Evolutionary conservation across 495 filamentous ascomycete genomes (phyloP).

Genomic region (Platismatia glauca): DNA sequence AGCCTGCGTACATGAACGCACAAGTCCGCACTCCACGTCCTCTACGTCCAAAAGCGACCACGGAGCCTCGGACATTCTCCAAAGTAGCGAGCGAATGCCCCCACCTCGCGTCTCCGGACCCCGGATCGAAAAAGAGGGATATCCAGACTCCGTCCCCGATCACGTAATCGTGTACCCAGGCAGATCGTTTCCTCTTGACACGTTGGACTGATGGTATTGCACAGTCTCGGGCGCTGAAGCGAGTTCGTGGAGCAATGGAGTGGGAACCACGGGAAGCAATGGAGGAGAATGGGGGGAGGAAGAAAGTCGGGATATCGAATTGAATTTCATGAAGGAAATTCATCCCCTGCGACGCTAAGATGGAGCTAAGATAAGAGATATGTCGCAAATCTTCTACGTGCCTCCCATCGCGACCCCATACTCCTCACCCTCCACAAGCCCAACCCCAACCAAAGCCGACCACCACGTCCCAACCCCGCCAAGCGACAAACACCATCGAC

Average conservation of each 20-base stretch:
- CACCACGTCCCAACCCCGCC: too few species aligned
- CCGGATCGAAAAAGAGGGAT: too few species aligned
- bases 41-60: too few species aligned
- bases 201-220: background rate
- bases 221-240: background rate
- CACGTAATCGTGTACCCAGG: background rate
- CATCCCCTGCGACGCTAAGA: background rate
- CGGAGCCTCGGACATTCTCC: too few species aligned
- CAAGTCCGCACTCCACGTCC: too few species aligned
- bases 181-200: background rate
- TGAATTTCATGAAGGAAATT: background rate
- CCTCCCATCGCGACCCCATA: too few species aligned
- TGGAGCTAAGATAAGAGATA: background rate
- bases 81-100: too few species aligned
- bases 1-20: too few species aligned
- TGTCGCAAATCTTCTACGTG: background rate
- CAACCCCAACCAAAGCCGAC: too few species aligned
- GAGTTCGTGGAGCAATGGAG: background rate
- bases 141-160: constrained; percentile 15
- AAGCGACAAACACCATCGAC: too few species aligned
- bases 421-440: too few species aligned
- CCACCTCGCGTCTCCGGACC: too few species aligned
- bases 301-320: background rate
- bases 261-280: background rate
- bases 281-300: background rate